Conservation (phyloP, 352 stramenopile species). For the Pythium aquatile region DNA sequence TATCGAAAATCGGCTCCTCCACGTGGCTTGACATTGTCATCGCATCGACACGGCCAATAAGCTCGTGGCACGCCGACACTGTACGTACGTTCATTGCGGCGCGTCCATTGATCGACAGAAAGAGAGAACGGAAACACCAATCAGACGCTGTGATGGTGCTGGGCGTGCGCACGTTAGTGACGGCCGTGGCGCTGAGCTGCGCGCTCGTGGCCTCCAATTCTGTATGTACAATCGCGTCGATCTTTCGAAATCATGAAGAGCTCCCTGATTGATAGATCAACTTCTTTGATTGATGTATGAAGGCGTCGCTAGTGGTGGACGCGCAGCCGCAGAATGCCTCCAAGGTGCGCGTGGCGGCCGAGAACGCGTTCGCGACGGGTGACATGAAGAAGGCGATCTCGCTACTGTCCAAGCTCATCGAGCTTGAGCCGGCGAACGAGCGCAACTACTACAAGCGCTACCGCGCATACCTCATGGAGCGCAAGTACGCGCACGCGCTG, state of each 20-base stretch:
- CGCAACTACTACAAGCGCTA: constrained; percentile 87
- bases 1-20: constrained; percentile 13
- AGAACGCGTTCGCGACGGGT: constrained; percentile 76
- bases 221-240: constrained; percentile 3
- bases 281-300: not conserved
- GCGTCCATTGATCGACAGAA: not conserved
- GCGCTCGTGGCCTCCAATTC: constrained; percentile 19
- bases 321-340: constrained; percentile 39
- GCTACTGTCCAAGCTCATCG: constrained; percentile 77
- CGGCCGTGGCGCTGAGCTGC: constrained; percentile 28
- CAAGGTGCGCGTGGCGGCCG: constrained; percentile 68
- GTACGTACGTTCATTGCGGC: constrained; percentile 9
- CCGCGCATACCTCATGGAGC: constrained; percentile 75
- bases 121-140: not conserved
- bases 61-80: not conserved
- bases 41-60: not conserved
- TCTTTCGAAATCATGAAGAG: constrained; percentile 2
- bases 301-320: constrained; percentile 6
- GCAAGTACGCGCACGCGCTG: constrained; percentile 75
- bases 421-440: constrained; percentile 75
- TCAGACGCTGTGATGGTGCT: constrained; percentile 11
- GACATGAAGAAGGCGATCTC: constrained; percentile 83
- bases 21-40: constrained; percentile 15
- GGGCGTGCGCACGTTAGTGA: constrained; percentile 25
- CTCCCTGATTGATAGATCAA: not conserved